Evolutionary conservation across 2,329 filamentous ascomycete species (phyloP).

Genomic region (Fusarium gaditjirri): DNA sequence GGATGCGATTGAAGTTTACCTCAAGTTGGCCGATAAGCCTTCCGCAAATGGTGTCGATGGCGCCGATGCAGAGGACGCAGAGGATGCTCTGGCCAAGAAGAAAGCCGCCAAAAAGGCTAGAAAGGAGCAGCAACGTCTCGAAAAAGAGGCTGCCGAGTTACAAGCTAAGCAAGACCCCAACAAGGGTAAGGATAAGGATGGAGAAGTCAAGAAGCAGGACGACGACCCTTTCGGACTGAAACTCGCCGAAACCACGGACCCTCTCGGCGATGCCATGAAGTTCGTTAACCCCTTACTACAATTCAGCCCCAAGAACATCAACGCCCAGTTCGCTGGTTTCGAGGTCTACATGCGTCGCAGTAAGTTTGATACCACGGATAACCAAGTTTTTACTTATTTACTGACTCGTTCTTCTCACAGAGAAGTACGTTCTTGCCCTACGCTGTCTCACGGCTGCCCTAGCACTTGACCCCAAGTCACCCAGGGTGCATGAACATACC

Average conservation of each 20-base stretch:
- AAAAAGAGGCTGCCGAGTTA: conserved; percentile 82
- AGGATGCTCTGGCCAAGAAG: conserved; percentile 77
- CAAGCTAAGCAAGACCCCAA: conserved; percentile 85
- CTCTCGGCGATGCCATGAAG: conserved; percentile 87
- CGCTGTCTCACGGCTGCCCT: conserved; percentile 83
- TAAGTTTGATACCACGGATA: conserved; percentile 59
- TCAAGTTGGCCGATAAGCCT: conserved; percentile 81
- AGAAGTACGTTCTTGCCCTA: conserved; percentile 87
- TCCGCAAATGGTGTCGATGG: conserved; percentile 72
- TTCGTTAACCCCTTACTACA: conserved; percentile 85
- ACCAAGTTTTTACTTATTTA: not conserved
- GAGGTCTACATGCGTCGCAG: conserved; percentile 88
- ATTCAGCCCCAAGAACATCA: conserved; percentile 81
- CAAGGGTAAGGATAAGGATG: conserved; percentile 69
- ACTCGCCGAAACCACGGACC: conserved; percentile 82
- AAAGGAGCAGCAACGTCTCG: conserved; percentile 73
- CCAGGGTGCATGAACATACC: conserved; percentile 79
- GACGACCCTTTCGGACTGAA: conserved; percentile 86
- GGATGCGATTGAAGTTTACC: conserved; percentile 82
- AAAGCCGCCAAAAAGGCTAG: conserved; percentile 91
- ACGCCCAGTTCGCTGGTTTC: conserved; percentile 86
- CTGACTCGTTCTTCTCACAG: conserved; percentile 55
- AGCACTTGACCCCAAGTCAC: conserved; percentile 73
- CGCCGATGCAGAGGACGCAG: conserved; percentile 58
- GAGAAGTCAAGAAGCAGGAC: conserved; percentile 85